phyloP scores from a whole-genome alignment of 148 eudicot genomes.

The Cornus suecica region DNA sequence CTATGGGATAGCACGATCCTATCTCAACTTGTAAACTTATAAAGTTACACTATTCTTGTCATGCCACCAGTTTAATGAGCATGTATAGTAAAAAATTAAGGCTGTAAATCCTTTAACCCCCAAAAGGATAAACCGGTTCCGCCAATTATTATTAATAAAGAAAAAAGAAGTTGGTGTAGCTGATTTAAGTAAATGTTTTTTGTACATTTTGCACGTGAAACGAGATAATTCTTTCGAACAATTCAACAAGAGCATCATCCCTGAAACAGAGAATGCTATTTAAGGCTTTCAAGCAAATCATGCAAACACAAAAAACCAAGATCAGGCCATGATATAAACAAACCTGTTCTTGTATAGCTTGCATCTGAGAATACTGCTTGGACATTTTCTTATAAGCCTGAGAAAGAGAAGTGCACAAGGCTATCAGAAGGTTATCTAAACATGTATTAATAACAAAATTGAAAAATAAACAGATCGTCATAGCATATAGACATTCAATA shows the following conservation, averaged over 20 bases:
- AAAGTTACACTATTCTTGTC: background rate
- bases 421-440: background rate
- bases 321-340: constrained; percentile 8
- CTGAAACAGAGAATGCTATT: background rate
- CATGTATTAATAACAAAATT: background rate
- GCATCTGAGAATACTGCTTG: constrained; percentile 68
- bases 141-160: no score
- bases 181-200: background rate
- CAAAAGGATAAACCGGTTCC: background rate
- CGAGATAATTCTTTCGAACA: background rate
- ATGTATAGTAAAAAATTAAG: background rate
- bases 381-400: constrained; percentile 85
- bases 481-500: background rate
- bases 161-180: no score
- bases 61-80: background rate
- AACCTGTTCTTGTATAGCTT: constrained; percentile 87
- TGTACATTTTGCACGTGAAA: background rate
- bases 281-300: background rate
- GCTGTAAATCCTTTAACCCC: no score
- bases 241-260: background rate
- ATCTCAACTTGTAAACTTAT: no score
- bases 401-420: constrained; percentile 14
- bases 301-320: constrained; percentile 5
- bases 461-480: background rate
- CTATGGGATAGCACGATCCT: no score